Percentiles rank a stretch among this genome's conserved stretches.
phyloP scores from a whole-genome alignment of 306 rosid genomes.

The Luffa acutangula region DNA sequence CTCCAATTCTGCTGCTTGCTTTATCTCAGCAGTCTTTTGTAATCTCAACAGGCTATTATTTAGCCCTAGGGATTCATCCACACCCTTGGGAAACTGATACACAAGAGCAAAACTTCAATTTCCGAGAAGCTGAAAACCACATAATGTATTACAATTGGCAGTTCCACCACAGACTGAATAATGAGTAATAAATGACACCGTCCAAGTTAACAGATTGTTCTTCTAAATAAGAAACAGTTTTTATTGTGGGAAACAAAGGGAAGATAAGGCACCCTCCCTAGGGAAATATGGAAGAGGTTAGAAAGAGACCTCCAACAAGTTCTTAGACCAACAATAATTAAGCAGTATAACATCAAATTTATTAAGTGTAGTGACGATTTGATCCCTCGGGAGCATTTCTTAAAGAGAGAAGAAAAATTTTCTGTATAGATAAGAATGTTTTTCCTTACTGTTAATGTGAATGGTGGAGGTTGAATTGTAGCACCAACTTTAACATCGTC shows the following conservation, averaged over 20 bases:
- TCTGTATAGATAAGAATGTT: slow-evolving; percentile 1
- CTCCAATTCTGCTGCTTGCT: slow-evolving; percentile 11
- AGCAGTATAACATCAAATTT: not conserved
- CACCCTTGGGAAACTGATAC: slow-evolving; percentile 24
- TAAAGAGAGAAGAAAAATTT: not conserved
- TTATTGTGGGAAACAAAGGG: not conserved
- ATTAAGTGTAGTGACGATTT: not conserved
- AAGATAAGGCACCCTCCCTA: not conserved
- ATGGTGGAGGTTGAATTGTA: slow-evolving; percentile 19
- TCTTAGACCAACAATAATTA: not conserved
- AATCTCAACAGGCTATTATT: slow-evolving; percentile 16
- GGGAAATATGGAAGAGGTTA: not conserved
- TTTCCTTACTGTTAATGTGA: slow-evolving; percentile 32
- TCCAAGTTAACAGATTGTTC: not conserved
- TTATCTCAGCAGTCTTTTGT: not conserved
- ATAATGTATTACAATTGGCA: not conserved
- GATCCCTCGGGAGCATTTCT: not conserved
- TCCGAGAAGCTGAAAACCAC: not conserved
- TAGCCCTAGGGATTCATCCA: slow-evolving; percentile 18
- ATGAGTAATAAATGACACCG: not conserved
- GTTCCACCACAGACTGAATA: not conserved
- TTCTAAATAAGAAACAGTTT: not conserved
- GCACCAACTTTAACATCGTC: slow-evolving; percentile 10
- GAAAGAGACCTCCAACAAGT: not conserved
- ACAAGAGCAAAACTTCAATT: not conserved